Percentiles rank a stretch among this genome's conserved stretches.
phyloP scores from a whole-genome alignment of 768 basidiomycete species.

The Nidularia pulvinata region DNA sequence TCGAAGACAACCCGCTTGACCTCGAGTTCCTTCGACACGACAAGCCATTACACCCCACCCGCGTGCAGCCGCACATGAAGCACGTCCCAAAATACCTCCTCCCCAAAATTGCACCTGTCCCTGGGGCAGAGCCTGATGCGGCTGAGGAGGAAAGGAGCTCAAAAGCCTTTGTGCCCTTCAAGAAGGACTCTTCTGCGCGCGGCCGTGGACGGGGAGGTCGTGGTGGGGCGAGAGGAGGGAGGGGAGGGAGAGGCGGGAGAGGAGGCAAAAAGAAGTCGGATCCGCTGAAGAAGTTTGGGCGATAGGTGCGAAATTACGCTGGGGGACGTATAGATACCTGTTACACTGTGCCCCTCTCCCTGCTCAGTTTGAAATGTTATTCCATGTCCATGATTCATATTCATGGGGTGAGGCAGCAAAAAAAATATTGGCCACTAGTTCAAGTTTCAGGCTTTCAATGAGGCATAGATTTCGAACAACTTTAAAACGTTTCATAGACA shows the following conservation, averaged over 20 bases:
- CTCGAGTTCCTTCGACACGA: slow-evolving; percentile 93
- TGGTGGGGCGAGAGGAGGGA: slow-evolving; percentile 36
- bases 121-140: slow-evolving; percentile 29
- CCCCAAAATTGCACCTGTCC: slow-evolving; percentile 73
- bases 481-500: too few relatives aligned
- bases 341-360: too few relatives aligned
- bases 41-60: slow-evolving; percentile 87
- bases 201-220: slow-evolving; percentile 51
- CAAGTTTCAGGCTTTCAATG: background rate
- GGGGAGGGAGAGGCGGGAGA: slow-evolving; percentile 47
- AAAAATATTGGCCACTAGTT: background rate
- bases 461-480: background rate
- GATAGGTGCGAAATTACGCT: slow-evolving; percentile 13
- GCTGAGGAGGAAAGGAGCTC: slow-evolving; percentile 22
- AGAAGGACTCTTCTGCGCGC: slow-evolving; percentile 44
- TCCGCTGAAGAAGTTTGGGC: slow-evolving; percentile 77
- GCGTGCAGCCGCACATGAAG: slow-evolving; percentile 94
- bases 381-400: background rate
- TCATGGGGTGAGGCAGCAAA: background rate
- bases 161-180: slow-evolving; percentile 74
- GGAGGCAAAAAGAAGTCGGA: slow-evolving; percentile 76
- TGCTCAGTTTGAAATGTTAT: background rate
- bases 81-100: slow-evolving; percentile 93
- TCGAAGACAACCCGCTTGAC: slow-evolving; percentile 95
- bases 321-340: too few relatives aligned